phyloP scores from a whole-genome alignment of 352 stramenopile species.

The Phytophthora foliorum region DNA sequence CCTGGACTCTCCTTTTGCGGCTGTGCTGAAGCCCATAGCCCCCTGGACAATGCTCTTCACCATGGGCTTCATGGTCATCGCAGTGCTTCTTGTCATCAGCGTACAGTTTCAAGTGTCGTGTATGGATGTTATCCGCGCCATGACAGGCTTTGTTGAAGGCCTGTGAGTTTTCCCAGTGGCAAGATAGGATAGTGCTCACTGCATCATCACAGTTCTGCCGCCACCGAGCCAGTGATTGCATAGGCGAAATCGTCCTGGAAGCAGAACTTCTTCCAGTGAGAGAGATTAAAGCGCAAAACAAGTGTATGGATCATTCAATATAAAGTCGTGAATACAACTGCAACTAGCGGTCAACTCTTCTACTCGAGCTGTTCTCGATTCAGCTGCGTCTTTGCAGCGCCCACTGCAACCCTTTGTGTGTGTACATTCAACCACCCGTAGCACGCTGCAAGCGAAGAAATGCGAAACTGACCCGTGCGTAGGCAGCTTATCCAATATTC shows the following conservation, averaged over 20 bases:
- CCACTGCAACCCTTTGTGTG: slow-evolving; percentile 4
- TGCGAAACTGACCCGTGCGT: slow-evolving; percentile 4
- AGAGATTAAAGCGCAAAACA: slow-evolving; percentile 11
- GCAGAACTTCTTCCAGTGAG: neutral
- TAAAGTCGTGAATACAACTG: slow-evolving; percentile 25
- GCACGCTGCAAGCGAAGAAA: neutral
- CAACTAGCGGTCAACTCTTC: slow-evolving; percentile 32
- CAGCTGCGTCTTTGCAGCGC: slow-evolving; percentile 14
- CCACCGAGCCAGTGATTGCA: neutral
- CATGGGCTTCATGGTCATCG: slow-evolving; percentile 57
- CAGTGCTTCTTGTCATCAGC: slow-evolving; percentile 57
- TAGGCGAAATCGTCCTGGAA: neutral
- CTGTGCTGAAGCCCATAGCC: slow-evolving; percentile 69
- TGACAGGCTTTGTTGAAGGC: slow-evolving; percentile 71
- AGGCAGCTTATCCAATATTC: slow-evolving; percentile 57
- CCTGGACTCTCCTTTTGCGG: slow-evolving; percentile 63
- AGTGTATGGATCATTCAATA: slow-evolving; percentile 32
- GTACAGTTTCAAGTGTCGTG: slow-evolving; percentile 60
- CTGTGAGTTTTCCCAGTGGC: slow-evolving; percentile 17
- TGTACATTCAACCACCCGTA: neutral
- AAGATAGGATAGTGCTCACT: too few species aligned
- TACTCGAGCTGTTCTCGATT: slow-evolving; percentile 24
- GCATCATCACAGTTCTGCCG: neutral
- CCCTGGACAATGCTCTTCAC: slow-evolving; percentile 74
- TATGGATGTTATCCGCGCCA: slow-evolving; percentile 65